These are phyloP conservation scores for Backusella australiensis DNA, from an alignment of 192 early-diverging fungal genomes.

Conservation along the genomic window DNA sequence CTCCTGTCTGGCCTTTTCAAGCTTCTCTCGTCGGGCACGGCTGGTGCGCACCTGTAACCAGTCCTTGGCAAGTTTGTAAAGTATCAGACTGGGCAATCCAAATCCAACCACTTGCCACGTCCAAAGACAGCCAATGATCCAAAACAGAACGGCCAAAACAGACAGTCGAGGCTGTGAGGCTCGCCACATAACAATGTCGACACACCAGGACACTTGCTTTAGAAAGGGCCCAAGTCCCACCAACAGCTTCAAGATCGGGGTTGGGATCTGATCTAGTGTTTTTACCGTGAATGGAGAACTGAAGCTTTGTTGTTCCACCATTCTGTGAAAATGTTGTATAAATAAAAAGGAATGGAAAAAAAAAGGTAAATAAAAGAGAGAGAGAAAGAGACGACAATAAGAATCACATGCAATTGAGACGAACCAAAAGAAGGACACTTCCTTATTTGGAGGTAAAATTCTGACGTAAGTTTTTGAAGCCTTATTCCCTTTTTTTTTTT, in stretches of 20 bases:
- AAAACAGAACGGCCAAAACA: conserved; percentile 15
- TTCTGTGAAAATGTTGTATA: background rate
- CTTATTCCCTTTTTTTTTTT: background rate
- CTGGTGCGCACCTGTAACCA: conserved; percentile 22
- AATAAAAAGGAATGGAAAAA: background rate
- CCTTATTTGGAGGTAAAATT: background rate
- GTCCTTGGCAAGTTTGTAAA: conserved; percentile 18
- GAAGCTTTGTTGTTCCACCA: conserved; percentile 12
- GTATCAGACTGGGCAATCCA: conserved; percentile 16
- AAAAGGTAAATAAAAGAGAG: background rate
- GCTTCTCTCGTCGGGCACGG: conserved; percentile 6
- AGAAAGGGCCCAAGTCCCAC: conserved; percentile 20
- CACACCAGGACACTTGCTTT: background rate
- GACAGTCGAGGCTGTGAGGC: conserved; percentile 15
- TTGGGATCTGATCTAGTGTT: conserved; percentile 33
- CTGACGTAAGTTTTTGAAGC: background rate
- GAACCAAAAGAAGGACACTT: background rate
- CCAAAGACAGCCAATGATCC: conserved; percentile 26
- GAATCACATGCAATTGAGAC: background rate
- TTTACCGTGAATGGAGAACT: conserved; percentile 26
- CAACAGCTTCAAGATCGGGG: conserved; percentile 26
- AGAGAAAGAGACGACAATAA: background rate
- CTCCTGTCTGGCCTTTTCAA: conserved; percentile 5
- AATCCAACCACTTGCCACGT: conserved; percentile 19
- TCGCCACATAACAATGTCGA: conserved; percentile 26